phyloP scores from a whole-genome alignment of 108 stramenopile species.

The Cyclotella choctawhatcheeana region DNA sequence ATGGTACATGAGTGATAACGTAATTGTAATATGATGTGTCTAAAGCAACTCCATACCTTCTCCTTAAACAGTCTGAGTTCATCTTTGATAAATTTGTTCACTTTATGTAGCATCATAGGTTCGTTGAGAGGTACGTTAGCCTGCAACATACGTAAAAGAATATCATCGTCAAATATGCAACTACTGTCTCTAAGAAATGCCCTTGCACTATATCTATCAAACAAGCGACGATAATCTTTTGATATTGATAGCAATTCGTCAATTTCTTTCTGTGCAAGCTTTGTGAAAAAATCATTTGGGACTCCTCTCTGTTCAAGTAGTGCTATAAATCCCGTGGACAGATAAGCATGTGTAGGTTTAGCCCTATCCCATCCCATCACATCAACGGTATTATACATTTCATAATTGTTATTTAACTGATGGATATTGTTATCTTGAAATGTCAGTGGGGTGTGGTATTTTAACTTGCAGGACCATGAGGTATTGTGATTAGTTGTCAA shows the following conservation, averaged over 20 bases:
- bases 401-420: constrained; percentile 3
- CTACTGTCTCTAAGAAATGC: constrained; percentile 1
- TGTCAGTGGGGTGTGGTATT: constrained; percentile 28
- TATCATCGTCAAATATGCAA: constrained; percentile 25
- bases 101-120: constrained; percentile 11
- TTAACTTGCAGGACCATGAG: constrained; percentile 3
- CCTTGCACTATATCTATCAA: constrained; percentile 6
- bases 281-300: constrained; percentile 17
- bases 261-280: constrained; percentile 17
- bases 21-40: no score
- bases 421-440: background rate
- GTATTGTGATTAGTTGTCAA: background rate
- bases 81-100: constrained; percentile 12
- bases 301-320: constrained; percentile 38
- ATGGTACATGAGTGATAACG: no score
- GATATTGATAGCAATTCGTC: constrained; percentile 3
- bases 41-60: constrained; percentile 25
- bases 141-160: constrained; percentile 25
- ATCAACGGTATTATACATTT: constrained; percentile 39
- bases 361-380: constrained; percentile 37
- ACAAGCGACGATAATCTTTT: background rate
- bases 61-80: constrained; percentile 11
- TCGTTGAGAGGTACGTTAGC: constrained; percentile 18
- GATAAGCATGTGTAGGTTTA: constrained; percentile 11
- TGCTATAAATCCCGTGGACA: constrained; percentile 8